phyloP scores from a whole-genome alignment of 768 basidiomycete species.

The Boletus coccyginus region DNA sequence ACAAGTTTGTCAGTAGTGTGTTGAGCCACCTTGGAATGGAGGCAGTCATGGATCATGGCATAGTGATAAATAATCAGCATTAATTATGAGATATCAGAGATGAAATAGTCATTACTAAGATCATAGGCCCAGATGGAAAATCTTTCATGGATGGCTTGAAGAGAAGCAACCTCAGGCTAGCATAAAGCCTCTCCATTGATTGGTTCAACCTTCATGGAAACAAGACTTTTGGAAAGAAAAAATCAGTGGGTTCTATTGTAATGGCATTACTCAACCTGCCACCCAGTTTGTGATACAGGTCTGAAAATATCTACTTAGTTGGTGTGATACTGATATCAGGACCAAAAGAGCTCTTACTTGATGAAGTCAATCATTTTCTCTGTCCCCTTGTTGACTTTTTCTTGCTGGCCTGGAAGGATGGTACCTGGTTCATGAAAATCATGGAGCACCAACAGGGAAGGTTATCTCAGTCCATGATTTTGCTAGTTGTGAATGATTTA shows the following conservation, averaged over 20 bases:
- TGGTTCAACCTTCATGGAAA: conserved; percentile 28
- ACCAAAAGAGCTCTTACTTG: conserved; percentile 27
- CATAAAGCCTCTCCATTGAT: conserved; percentile 23
- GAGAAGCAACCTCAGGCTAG: conserved; percentile 13
- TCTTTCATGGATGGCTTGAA: conserved; percentile 1
- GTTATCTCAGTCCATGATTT: no score
- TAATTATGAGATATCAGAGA: not conserved
- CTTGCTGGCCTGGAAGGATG: conserved; percentile 27
- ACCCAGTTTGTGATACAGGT: conserved; percentile 2
- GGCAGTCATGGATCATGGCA: conserved; percentile 23
- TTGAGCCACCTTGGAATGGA: conserved; percentile 26
- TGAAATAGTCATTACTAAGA: not conserved
- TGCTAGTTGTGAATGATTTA: no score
- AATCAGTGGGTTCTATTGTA: conserved; percentile 9
- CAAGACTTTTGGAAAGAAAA: conserved; percentile 16
- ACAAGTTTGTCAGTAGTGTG: conserved; percentile 27
- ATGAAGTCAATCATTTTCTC: conserved; percentile 32
- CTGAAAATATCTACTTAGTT: conserved; percentile 37
- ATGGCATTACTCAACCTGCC: conserved; percentile 25
- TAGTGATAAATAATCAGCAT: not conserved
- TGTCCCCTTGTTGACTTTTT: conserved; percentile 34
- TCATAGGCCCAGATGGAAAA: not conserved
- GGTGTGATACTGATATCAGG: conserved; percentile 39
- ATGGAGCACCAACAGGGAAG: no score
- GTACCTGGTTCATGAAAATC: conserved; percentile 13